Percentiles rank a stretch among this genome's conserved stretches.
phyloP scores from a whole-genome alignment of 2,329 filamentous ascomycete species.

The Alternaria ethzedia region DNA sequence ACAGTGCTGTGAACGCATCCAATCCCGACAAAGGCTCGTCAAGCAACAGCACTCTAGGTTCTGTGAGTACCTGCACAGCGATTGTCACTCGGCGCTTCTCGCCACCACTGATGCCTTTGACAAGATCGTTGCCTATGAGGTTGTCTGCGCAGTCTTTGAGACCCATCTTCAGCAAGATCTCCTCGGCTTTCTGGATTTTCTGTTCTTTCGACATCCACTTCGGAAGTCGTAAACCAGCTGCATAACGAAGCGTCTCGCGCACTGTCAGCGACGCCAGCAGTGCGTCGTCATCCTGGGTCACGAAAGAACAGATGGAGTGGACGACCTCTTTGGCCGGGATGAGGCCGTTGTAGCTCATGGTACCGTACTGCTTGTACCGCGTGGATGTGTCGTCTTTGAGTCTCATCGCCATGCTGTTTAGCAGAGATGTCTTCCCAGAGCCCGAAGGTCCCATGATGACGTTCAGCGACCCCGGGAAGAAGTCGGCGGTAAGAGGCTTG shows the following conservation, averaged over 20 bases:
- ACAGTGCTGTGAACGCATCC: constrained; percentile 78
- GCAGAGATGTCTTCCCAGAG: constrained; percentile 75
- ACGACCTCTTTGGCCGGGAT: constrained; percentile 72
- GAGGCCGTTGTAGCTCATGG: constrained; percentile 73
- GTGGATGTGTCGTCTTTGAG: constrained; percentile 68
- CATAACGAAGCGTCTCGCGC: constrained; percentile 71
- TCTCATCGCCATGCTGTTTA: constrained; percentile 75
- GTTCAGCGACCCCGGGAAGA: constrained; percentile 72
- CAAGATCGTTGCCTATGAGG: constrained; percentile 71
- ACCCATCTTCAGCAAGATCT: constrained; percentile 75
- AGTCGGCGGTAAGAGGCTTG: constrained; percentile 69
- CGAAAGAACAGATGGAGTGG: constrained; percentile 75
- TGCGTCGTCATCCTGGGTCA: constrained; percentile 79
- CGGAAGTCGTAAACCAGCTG: constrained; percentile 73
- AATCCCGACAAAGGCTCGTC: constrained; percentile 80
- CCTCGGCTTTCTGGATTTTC: constrained; percentile 71
- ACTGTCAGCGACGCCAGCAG: constrained; percentile 77
- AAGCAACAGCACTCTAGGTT: constrained; percentile 73
- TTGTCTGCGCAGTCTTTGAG: constrained; percentile 80
- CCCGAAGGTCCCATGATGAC: constrained; percentile 83
- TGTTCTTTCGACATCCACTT: constrained; percentile 72
- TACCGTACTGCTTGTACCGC: constrained; percentile 66
- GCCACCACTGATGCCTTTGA: constrained; percentile 81
- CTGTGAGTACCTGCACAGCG: constrained; percentile 77
- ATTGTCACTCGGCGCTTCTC: constrained; percentile 81